Evolutionary conservation across 2,329 filamentous ascomycete species (phyloP), one percentile per base, ranked within the genome.

Genomic region (Raffaelea ambrosiae): DNA sequence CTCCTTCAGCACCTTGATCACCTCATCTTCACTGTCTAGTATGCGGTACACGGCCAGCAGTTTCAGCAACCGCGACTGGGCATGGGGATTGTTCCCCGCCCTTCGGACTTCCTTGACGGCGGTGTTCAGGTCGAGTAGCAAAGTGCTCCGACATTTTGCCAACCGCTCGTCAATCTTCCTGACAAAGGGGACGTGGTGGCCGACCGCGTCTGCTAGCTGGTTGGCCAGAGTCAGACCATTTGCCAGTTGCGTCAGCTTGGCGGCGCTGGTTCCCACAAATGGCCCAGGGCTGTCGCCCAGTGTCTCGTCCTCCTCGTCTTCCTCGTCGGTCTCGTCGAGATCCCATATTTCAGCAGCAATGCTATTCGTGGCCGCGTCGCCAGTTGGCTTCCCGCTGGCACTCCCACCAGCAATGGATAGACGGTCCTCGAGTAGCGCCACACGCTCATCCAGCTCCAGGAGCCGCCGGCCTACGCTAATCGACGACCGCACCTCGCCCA

Each of bases 371-470:
- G 59, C 56, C 2, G 65, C 60, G 14, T 59, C 10, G 29, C 26
- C 40, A 3, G 16, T 14, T 5, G 11, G 3, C 4, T 33, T 44
- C 13, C 20, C n/a, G 5, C 11, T 35, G 21, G 18, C 13, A 59
- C 51, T 36, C 49, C 54, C 39, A 16, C 22, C n/a, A 3, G 64
- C 73, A 21, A 88, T 68, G 41, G 79, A 74, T 22, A 90, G 63
- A 31, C 71, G 69, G 38, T 73, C 74, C 61, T 90, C 86, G 40
- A 90, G 61, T 47, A 77, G 74, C 5, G 70, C 67, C 35, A 88
- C 58, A 47, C 81, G 62, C 51, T 81, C 79, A 47, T 84, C 79
- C 18, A 85, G 65, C 61, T 88, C 85, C 23, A 90, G 61, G 68
- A 90, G 72, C 55, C 71, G 71, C 51, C 79, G 65, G 0, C 77